Conservation (phyloP, 257 asterid species). For the Asclepias syriaca region DNA sequence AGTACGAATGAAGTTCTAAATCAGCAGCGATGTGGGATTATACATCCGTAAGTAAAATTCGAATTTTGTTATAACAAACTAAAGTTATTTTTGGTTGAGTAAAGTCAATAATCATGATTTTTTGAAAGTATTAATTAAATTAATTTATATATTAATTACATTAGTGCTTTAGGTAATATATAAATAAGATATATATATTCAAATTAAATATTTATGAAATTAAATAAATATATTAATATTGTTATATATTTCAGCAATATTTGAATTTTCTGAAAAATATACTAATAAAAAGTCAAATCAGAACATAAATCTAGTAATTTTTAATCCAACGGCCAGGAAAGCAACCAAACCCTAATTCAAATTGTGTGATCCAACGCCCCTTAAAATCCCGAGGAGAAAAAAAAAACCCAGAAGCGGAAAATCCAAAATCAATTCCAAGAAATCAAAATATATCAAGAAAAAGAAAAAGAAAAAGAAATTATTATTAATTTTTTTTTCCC, state of each 20-base stretch:
- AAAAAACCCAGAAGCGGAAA: background rate
- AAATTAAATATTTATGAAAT: background rate
- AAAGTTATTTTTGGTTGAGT: too few species aligned
- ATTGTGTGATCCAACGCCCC: background rate
- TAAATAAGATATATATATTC: too few species aligned
- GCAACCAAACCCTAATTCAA: background rate
- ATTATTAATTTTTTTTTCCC: conserved; percentile 7
- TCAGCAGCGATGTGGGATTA: too few species aligned
- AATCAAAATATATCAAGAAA: conserved; percentile 19
- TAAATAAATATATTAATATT: background rate
- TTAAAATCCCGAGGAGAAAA: background rate
- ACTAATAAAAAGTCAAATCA: background rate
- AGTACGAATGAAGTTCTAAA: too few species aligned
- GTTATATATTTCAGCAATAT: background rate
- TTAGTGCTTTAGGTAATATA: too few species aligned
- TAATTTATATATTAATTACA: too few species aligned
- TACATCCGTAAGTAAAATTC: too few species aligned
- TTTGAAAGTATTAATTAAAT: too few species aligned
- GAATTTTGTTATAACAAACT: too few species aligned
- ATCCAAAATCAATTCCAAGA: background rate
- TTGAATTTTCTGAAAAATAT: background rate
- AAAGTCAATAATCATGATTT: too few species aligned
- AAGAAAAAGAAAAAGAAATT: background rate
- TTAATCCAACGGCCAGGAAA: conserved; percentile 20
- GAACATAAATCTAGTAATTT: background rate